phyloP scores from a whole-genome alignment of 257 asterid genomes.

The Solanum rostratum region DNA sequence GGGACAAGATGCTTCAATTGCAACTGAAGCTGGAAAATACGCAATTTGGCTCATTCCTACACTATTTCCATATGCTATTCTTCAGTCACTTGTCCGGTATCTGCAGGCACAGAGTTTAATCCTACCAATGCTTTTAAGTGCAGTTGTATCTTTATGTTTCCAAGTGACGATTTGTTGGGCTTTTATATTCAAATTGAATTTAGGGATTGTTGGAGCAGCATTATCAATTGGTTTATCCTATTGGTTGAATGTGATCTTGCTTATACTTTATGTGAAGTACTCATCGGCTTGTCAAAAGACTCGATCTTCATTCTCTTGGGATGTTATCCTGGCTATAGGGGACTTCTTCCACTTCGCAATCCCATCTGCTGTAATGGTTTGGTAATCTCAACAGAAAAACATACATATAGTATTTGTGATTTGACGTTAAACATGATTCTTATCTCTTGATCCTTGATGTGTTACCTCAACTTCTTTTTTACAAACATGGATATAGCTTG shows the following conservation, averaged over 20 bases:
- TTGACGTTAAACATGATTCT: background rate
- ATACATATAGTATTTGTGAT: background rate
- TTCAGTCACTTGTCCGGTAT: slow-evolving; percentile 57
- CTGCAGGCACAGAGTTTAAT: slow-evolving; percentile 70
- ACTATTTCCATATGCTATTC: slow-evolving; percentile 55
- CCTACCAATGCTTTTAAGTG: slow-evolving; percentile 54
- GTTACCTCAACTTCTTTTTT: background rate
- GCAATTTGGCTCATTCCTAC: slow-evolving; percentile 60
- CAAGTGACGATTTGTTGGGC: slow-evolving; percentile 68
- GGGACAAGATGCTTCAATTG: slow-evolving; percentile 66
- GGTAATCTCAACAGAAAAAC: slow-evolving; percentile 24
- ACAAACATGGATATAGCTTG: slow-evolving; percentile 16
- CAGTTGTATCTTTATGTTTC: slow-evolving; percentile 44
- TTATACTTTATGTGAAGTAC: slow-evolving; percentile 39
- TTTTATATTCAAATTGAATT: slow-evolving; percentile 36
- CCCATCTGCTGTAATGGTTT: slow-evolving; percentile 79
- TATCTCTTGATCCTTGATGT: background rate
- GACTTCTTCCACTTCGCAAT: slow-evolving; percentile 61
- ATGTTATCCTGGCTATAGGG: slow-evolving; percentile 23
- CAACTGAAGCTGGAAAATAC: slow-evolving; percentile 60
- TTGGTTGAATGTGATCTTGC: slow-evolving; percentile 52
- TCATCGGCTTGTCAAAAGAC: slow-evolving; percentile 45
- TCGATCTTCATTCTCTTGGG: slow-evolving; percentile 22
- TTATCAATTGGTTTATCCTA: slow-evolving; percentile 57
- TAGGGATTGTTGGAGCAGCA: slow-evolving; percentile 71